A percentile compares a stretch with the other conserved stretches of the same genome.
Conservation (phyloP, 192 early-diverging fungal genomes). For the Linderina pennispora region DNA sequence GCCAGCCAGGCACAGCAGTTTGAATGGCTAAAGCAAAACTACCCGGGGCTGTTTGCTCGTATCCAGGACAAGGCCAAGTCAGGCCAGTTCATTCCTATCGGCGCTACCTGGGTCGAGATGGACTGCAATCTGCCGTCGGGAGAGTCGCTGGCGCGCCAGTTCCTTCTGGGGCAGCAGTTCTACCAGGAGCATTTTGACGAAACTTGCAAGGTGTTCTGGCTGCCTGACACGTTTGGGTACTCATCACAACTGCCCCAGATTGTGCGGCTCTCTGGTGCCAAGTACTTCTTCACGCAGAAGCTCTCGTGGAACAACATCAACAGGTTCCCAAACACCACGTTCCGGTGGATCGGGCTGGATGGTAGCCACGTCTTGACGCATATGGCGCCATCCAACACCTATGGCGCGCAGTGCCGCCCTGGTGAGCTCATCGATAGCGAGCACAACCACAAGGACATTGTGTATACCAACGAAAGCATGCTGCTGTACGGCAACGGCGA, state of each 20-base stretch:
- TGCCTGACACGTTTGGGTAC: conserved; percentile 92
- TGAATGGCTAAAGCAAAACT: conserved; percentile 80
- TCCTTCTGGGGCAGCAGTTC: conserved; percentile 86
- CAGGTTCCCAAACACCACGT: conserved; percentile 93
- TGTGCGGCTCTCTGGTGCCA: conserved; percentile 58
- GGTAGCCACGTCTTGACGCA: conserved; percentile 79
- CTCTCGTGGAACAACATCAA: conserved; percentile 99
- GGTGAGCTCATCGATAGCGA: conserved; percentile 61
- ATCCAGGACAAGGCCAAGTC: conserved; percentile 62
- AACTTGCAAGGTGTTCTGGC: conserved; percentile 76
- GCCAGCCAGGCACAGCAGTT: conserved; percentile 95
- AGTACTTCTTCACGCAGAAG: conserved; percentile 99
- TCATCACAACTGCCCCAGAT: conserved; percentile 90
- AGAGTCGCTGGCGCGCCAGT: conserved; percentile 86
- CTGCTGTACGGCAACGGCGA: conserved; percentile 92
- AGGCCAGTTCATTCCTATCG: conserved; percentile 86
- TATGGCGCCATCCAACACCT: conserved; percentile 86
- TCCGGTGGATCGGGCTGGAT: conserved; percentile 87
- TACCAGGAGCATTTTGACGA: conserved; percentile 73
- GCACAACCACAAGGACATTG: conserved; percentile 80
- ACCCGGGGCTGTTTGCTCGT: conserved; percentile 75
- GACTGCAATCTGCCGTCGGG: conserved; percentile 96
- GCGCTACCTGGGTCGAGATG: conserved; percentile 97
- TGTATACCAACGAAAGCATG: conserved; percentile 75
- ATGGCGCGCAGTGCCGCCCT: conserved; percentile 59